These are phyloP conservation scores for Salix suchowensis DNA, from an alignment of 345 rosid species.

Conservation along the genomic window DNA sequence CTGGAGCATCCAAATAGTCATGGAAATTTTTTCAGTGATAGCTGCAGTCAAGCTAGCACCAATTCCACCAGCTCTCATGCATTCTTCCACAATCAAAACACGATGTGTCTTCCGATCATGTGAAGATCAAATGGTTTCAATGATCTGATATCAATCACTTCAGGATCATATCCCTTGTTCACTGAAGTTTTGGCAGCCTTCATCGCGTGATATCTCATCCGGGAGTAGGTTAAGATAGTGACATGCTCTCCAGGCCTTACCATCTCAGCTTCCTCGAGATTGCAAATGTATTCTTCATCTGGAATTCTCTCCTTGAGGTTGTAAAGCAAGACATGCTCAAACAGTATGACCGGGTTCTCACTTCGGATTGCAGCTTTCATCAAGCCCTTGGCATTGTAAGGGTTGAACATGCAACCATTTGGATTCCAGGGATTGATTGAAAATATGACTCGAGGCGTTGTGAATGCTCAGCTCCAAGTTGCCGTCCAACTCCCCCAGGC, in stretches of 20 bases:
- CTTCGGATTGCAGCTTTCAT: conserved; percentile 99
- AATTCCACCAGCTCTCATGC: conserved; percentile 96
- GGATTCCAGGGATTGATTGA: conserved; percentile 98
- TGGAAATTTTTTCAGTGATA: conserved; percentile 81
- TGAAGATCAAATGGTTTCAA: conserved; percentile 84
- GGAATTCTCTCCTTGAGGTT: conserved; percentile 96
- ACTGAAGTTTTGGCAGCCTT: conserved; percentile 89
- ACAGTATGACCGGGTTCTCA: conserved; percentile 91
- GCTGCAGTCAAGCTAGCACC: conserved; percentile 94
- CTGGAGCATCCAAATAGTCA: conserved; percentile 92
- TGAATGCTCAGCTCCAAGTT: conserved; percentile 96
- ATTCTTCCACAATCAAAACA: conserved; percentile 89
- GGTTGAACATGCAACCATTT: conserved; percentile 98
- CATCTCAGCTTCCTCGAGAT: conserved; percentile 96
- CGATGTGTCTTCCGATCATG: conserved; percentile 85
- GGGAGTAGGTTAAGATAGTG: conserved; percentile 79
- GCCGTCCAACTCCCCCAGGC: conserved; percentile 98
- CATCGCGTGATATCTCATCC: conserved; percentile 98
- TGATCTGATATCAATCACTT: conserved; percentile 89
- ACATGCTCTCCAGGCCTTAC: conserved; percentile 90
- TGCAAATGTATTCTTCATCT: conserved; percentile 78
- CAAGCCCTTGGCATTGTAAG: conserved; percentile 97
- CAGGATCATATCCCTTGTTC: conserved; percentile 92
- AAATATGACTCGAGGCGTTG: conserved; percentile 95
- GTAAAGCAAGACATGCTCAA: conserved; percentile 94